Base-by-base conservation (phyloP, 192 early-diverging fungal genomes). In the Spizellomyces sp. region DNA sequence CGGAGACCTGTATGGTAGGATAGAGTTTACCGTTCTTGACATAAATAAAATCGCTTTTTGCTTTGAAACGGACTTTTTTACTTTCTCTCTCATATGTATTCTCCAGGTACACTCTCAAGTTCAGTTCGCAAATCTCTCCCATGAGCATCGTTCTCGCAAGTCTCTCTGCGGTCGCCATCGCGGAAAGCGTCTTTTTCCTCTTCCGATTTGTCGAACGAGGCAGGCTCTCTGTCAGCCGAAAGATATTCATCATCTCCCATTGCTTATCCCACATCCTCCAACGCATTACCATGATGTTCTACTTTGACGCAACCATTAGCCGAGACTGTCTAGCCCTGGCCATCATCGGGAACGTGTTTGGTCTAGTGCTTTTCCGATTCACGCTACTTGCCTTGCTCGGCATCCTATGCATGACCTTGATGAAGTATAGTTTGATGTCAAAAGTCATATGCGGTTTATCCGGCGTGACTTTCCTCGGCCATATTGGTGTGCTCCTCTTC, bases 261-360 rank as follows among this genome's bases (percentile, higher is more conserved):
- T 10, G 48, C 48, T 10, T 52, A 9, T 52, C 48, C 9, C 48
- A 52, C 48, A 52, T 52, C 48, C 9, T 52, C n/a, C 48, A 52
- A n/a, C 70, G 70, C 50, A 54, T 52, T n/a, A 71, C 70, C 7
- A 71, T 71, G 70, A 64, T 64, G 61, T 71, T 71, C 50, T 71
- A 71, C 62, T 10, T 54, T 6, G 70, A 71, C 22, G n/a, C 19
- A 21, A 64, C 7, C 50, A 36, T 71, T 10, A 50, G 48, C 6
- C 59, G 70, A 22, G 64, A 64, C 62, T 71, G 70, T 54, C 48
- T 50, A 5, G 19, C 55, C 45, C 62, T 71, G 10, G 21, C 64
- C 47, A 43, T 71, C 48, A 47, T 71, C 59, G 70, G 70, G n/a
- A 71, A 71, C 50, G 59, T 71, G 6, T 64, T 71, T 52, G 70